Conservation (phyloP, 352 stramenopile species). For the Phytophthora cryptogea region DNA sequence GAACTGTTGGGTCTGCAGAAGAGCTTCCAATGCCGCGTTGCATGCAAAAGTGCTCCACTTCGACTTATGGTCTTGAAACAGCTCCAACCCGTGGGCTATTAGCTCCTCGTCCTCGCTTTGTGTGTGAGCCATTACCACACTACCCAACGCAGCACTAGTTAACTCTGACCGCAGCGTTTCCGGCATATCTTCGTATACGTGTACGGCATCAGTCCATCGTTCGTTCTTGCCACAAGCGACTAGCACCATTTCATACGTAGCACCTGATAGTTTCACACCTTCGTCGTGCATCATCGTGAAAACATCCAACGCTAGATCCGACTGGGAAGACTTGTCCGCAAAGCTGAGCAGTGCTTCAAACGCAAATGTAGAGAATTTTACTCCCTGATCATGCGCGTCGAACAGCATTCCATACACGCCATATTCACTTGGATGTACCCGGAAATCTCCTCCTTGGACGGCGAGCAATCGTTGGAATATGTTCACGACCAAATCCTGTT, state of each 20-base stretch:
- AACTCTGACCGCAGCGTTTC: constrained; percentile 29
- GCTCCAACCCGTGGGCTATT: constrained; percentile 35
- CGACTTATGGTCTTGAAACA: constrained; percentile 41
- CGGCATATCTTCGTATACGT: constrained; percentile 55
- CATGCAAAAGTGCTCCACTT: constrained; percentile 55
- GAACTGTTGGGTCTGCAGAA: constrained; percentile 44
- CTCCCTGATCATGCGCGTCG: constrained; percentile 42
- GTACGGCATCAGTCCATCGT: constrained; percentile 51
- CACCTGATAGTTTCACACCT: constrained; percentile 47
- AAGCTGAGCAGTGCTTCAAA: constrained; percentile 67
- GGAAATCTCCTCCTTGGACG: constrained; percentile 47
- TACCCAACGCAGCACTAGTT: constrained; percentile 37
- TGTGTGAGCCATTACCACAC: constrained; percentile 59
- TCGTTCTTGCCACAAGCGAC: constrained; percentile 57
- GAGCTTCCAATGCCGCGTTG: constrained; percentile 50
- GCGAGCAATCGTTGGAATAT: constrained; percentile 74
- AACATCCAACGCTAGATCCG: constrained; percentile 54
- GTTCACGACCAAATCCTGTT: constrained; percentile 66
- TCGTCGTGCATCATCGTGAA: constrained; percentile 40
- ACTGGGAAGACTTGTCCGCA: constrained; percentile 47
- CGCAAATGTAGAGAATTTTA: constrained; percentile 59
- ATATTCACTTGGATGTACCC: constrained; percentile 39
- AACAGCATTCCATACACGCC: constrained; percentile 50
- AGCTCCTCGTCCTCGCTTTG: constrained; percentile 37
- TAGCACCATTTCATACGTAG: constrained; percentile 63